Evolutionary conservation across 2,329 filamentous ascomycete species (phyloP).

Genomic region (Paraphoma sp.): DNA sequence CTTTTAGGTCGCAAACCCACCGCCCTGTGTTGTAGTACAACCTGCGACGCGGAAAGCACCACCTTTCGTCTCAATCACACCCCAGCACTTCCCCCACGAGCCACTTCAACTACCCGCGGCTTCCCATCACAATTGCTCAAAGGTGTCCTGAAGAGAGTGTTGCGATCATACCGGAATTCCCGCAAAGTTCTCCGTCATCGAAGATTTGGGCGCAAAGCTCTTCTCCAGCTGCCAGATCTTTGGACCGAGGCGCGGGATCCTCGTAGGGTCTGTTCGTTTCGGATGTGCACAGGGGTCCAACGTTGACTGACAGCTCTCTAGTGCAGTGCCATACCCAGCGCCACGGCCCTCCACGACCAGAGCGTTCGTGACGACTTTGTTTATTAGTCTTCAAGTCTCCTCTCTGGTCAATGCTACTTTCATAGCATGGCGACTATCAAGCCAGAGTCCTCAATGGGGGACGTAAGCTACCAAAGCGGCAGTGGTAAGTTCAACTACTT

Average conservation of each 20-base stretch:
- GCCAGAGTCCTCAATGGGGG: conserved; percentile 39
- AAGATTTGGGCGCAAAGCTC: background rate
- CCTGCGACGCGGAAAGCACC: conserved; percentile 40
- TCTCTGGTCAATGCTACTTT: conserved; percentile 35
- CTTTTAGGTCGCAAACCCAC: conserved; percentile 14
- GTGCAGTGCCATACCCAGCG: conserved; percentile 13
- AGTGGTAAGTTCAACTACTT: conserved; percentile 38
- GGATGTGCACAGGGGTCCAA: conserved; percentile 27
- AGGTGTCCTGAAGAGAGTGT: background rate
- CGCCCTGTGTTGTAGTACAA: conserved; percentile 19
- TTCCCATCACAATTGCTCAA: background rate
- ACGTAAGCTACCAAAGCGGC: conserved; percentile 38
- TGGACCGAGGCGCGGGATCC: background rate
- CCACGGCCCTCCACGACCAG: conserved; percentile 12
- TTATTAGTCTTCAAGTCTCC: conserved; percentile 16
- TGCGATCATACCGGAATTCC: background rate
- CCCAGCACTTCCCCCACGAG: conserved; percentile 17
- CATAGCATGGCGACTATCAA: conserved; percentile 46
- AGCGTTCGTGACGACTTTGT: conserved; percentile 14
- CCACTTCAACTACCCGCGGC: conserved; percentile 5
- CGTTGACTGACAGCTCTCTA: conserved; percentile 30
- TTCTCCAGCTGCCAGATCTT: background rate
- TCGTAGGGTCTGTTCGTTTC: conserved; percentile 29
- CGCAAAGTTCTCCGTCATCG: background rate
- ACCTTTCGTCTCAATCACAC: conserved; percentile 35